Conservation (phyloP, 495 filamentous ascomycete species). For the Aspergillus ellipticus region DNA sequence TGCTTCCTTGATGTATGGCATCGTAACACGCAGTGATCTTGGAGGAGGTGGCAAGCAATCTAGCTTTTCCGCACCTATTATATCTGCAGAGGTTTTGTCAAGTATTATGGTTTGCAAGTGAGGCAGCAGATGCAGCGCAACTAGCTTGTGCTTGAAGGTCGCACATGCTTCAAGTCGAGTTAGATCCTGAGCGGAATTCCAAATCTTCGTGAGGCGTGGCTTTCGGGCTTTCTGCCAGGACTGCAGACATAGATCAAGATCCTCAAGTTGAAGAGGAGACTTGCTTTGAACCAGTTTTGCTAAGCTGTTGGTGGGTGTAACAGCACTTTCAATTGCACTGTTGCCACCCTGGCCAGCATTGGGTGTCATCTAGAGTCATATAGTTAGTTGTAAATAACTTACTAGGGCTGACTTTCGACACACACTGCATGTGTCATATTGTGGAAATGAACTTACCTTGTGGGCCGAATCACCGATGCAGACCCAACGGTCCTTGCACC, state of each 20-base stretch:
- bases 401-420: not conserved
- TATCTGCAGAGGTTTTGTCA: not conserved
- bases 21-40: not conserved
- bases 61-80: not conserved
- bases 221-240: not conserved
- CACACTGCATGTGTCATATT: not conserved
- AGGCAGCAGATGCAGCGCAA: not conserved
- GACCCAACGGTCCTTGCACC: constrained; percentile 2
- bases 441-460: constrained; percentile 1
- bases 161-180: not conserved
- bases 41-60: not conserved
- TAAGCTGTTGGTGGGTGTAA: constrained; percentile 1
- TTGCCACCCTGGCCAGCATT: constrained; percentile 7
- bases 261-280: not conserved
- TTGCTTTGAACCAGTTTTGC: not conserved
- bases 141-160: not conserved
- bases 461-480: constrained; percentile 5
- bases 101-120: not conserved
- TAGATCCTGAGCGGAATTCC: not conserved
- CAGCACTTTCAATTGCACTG: constrained; percentile 4
- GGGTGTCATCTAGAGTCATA: not conserved
- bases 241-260: not conserved
- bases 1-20: not conserved
- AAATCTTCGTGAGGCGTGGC: not conserved
- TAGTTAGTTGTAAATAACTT: not conserved